Percentiles rank a stretch among this genome's conserved stretches.
Evolutionary conservation across 139 green algal species (phyloP).

Genomic region (Protoeuglena noctilucae): DNA sequence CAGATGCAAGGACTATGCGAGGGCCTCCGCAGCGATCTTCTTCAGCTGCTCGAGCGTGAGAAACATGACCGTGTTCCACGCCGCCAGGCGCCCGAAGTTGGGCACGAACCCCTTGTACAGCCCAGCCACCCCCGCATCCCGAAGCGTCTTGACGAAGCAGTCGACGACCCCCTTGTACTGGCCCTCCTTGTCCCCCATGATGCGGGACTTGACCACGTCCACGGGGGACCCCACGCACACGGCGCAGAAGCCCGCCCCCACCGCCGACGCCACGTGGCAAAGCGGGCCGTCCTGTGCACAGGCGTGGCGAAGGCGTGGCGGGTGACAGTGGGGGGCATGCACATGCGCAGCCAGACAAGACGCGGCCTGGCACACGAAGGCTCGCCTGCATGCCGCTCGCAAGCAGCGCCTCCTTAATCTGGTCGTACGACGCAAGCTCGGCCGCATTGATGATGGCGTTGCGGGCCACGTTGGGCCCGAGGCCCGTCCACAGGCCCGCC

Average conservation of each 20-base stretch:
- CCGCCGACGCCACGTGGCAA: conserved; percentile 27
- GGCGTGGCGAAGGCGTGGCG: no score
- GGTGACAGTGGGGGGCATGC: no score
- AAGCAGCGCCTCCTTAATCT: conserved; percentile 53
- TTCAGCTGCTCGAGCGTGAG: conserved; percentile 90
- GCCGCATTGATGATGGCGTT: conserved; percentile 97
- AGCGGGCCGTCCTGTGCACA: conserved; percentile 20
- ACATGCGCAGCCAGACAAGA: no score
- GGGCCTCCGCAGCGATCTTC: no score
- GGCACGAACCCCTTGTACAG: conserved; percentile 96
- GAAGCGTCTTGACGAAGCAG: conserved; percentile 81
- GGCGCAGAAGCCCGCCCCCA: conserved; percentile 88
- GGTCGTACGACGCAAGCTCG: conserved; percentile 90
- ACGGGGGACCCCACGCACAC: conserved; percentile 87
- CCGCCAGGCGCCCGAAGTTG: conserved; percentile 64
- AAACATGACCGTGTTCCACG: conserved; percentile 95
- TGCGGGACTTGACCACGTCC: conserved; percentile 89
- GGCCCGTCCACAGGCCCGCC: conserved; percentile 74
- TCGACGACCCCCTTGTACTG: conserved; percentile 72
- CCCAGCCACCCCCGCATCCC: conserved; percentile 59
- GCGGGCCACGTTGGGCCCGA: conserved; percentile 86
- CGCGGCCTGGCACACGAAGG: no score
- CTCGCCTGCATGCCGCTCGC: conserved; percentile 12
- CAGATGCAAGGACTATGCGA: no score
- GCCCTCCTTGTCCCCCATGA: conserved; percentile 73